Evolutionary conservation across 768 basidiomycete genomes (phyloP).

Genomic region (Mycena floridula): DNA sequence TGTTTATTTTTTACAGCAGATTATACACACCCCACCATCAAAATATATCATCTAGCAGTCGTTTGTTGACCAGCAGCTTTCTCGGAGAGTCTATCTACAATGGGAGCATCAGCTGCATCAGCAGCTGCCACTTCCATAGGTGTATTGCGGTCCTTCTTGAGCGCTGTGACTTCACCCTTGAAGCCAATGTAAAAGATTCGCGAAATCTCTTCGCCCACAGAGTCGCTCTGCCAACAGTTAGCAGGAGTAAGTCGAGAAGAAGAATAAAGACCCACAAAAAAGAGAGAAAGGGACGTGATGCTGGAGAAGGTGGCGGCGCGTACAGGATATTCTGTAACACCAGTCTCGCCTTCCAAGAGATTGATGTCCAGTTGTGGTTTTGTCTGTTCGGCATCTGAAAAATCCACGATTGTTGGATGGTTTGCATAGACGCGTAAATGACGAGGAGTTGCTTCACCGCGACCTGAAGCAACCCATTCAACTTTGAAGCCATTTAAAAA

Average conservation of each 20-base stretch:
- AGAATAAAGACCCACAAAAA: slow-evolving; percentile 56
- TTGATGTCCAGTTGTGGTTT: slow-evolving; percentile 68
- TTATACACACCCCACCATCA: too few species aligned
- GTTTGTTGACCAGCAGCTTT: not conserved
- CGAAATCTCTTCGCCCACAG: slow-evolving; percentile 58
- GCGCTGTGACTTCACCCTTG: slow-evolving; percentile 60
- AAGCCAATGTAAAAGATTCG: slow-evolving; percentile 80
- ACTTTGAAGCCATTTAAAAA: slow-evolving; percentile 3
- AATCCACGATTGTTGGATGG: slow-evolving; percentile 69
- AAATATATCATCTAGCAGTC: not conserved
- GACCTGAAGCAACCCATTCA: slow-evolving; percentile 35
- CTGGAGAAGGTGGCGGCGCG: slow-evolving; percentile 72
- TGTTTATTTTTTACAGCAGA: too few species aligned
- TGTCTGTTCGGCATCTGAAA: slow-evolving; percentile 61
- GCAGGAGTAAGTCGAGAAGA: not conserved
- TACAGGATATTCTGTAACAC: slow-evolving; percentile 72
- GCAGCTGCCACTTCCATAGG: slow-evolving; percentile 76
- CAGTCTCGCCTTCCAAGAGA: slow-evolving; percentile 63
- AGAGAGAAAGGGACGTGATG: slow-evolving; percentile 65
- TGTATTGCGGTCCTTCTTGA: slow-evolving; percentile 51
- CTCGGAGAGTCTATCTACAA: slow-evolving; percentile 21
- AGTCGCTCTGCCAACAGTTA: slow-evolving; percentile 44
- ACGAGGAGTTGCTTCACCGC: slow-evolving; percentile 72
- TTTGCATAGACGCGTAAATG: slow-evolving; percentile 74
- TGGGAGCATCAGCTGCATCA: slow-evolving; percentile 67